Percentiles rank a stretch among this genome's conserved stretches.
Evolutionary conservation across 1,284 basidiomycete species (phyloP).

Genomic region (Sphaerobolus stellatus): DNA sequence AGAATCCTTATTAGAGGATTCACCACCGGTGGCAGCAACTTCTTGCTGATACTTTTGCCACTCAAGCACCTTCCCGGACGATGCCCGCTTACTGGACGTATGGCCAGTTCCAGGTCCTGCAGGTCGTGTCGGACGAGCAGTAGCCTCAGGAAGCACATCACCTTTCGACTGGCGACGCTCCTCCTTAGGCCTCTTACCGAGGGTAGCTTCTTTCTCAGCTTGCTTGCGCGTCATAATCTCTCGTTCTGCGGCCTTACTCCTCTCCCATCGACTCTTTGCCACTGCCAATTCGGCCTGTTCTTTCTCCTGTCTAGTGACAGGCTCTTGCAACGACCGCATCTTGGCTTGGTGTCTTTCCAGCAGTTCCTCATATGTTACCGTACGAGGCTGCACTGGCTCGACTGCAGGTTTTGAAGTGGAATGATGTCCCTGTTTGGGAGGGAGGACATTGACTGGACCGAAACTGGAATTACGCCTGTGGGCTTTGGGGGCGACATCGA

Average conservation of each 20-base stretch:
- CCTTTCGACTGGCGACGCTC: slow-evolving; percentile 46
- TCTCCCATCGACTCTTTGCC: slow-evolving; percentile 75
- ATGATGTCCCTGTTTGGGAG: slow-evolving; percentile 29
- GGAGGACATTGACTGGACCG: slow-evolving; percentile 56
- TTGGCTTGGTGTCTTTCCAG: slow-evolving; percentile 80
- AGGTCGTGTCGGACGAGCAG: slow-evolving; percentile 30
- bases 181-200: slow-evolving; percentile 44
- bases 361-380: slow-evolving; percentile 75
- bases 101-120: slow-evolving; percentile 39
- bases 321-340: slow-evolving; percentile 70
- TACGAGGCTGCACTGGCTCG: slow-evolving; percentile 50
- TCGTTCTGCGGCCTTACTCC: slow-evolving; percentile 64
- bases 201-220: slow-evolving; percentile 63
- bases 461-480: slow-evolving; percentile 37
- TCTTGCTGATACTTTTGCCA: slow-evolving; percentile 74
- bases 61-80: slow-evolving; percentile 76
- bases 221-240: slow-evolving; percentile 66
- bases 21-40: slow-evolving; percentile 30
- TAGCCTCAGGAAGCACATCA: slow-evolving; percentile 23
- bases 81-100: slow-evolving; percentile 59
- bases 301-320: slow-evolving; percentile 68
- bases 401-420: slow-evolving; percentile 28
- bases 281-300: slow-evolving; percentile 67
- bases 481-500: neutral
- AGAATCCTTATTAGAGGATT: slow-evolving; percentile 23